These are phyloP conservation scores for Biscogniauxia sp. DNA, from an alignment of 2,329 filamentous ascomycete species.

Conservation along the genomic window DNA sequence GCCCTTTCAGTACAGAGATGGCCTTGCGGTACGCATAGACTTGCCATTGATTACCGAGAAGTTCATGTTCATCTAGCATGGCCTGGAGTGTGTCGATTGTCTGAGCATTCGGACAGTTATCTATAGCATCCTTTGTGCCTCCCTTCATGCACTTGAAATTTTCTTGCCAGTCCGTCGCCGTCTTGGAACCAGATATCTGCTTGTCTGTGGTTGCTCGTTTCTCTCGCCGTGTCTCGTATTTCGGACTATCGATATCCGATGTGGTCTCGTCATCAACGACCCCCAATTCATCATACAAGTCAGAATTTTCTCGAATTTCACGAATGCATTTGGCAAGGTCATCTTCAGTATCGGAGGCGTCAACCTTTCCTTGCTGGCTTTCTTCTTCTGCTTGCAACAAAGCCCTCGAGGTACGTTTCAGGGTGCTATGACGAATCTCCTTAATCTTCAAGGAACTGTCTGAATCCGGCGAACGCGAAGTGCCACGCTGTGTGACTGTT, in stretches of 20 bases:
- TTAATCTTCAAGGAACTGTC: conserved; percentile 18
- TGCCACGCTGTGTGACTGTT: conserved; percentile 1
- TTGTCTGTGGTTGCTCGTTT: conserved; percentile 24
- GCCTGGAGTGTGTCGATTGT: conserved; percentile 76
- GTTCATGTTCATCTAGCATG: conserved; percentile 76
- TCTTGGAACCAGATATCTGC: conserved; percentile 26
- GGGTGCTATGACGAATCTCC: conserved; percentile 1
- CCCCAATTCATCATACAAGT: conserved; percentile 52
- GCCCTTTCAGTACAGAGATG: conserved; percentile 68
- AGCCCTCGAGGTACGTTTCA: background rate
- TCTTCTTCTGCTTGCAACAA: background rate
- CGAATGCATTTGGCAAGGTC: conserved; percentile 45
- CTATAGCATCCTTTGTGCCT: conserved; percentile 42
- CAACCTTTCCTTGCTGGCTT: background rate
- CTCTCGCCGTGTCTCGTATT: conserved; percentile 15
- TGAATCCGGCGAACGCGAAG: conserved; percentile 8
- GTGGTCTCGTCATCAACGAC: conserved; percentile 23
- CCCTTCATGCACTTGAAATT: conserved; percentile 55
- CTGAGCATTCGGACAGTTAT: conserved; percentile 65
- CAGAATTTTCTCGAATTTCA: conserved; percentile 57
- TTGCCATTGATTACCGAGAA: conserved; percentile 76
- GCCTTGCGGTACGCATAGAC: conserved; percentile 72
- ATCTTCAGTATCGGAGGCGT: conserved; percentile 4
- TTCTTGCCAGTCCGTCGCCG: conserved; percentile 39
- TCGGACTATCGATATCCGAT: conserved; percentile 13